These are phyloP conservation scores for Sphaerosporella brunnea DNA, from an alignment of 495 filamentous ascomycete species.

Conservation along the genomic window DNA sequence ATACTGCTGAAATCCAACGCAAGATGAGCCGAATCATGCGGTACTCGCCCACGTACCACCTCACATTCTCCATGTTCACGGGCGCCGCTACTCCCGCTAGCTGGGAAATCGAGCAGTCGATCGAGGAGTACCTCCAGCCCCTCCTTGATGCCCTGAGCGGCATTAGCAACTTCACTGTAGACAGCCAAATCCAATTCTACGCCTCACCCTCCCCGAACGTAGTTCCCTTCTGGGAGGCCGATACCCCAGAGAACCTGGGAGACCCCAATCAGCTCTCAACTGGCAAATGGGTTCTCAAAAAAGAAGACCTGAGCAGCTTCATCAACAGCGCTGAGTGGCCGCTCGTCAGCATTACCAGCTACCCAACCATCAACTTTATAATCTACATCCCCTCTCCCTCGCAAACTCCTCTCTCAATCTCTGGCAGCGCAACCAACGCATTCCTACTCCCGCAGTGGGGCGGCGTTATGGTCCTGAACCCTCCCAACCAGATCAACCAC, in stretches of 20 bases:
- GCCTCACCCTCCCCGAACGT: constrained; percentile 40
- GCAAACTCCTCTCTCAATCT: constrained; percentile 46
- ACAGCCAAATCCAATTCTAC: constrained; percentile 90
- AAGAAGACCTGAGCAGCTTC: constrained; percentile 80
- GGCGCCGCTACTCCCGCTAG: constrained; percentile 56
- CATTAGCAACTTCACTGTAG: constrained; percentile 91
- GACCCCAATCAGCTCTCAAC: not conserved
- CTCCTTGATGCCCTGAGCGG: constrained; percentile 56
- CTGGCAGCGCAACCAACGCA: constrained; percentile 56
- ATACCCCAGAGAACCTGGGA: constrained; percentile 28
- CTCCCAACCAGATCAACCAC: constrained; percentile 27
- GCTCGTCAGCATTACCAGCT: constrained; percentile 77
- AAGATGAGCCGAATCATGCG: constrained; percentile 67
- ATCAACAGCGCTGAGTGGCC: constrained; percentile 98
- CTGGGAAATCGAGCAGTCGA: constrained; percentile 78
- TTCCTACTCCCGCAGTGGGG: constrained; percentile 98
- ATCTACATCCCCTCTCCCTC: constrained; percentile 55
- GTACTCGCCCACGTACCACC: constrained; percentile 83
- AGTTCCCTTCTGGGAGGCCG: constrained; percentile 18
- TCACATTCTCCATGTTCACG: constrained; percentile 90
- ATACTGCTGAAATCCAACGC: constrained; percentile 36
- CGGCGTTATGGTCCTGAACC: constrained; percentile 64
- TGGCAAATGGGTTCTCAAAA: constrained; percentile 49
- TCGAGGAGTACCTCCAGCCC: constrained; percentile 65
- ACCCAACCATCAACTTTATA: constrained; percentile 89